Conservation (phyloP, 768 basidiomycete genomes). For the Rhodosporidiobolus sp. region DNA sequence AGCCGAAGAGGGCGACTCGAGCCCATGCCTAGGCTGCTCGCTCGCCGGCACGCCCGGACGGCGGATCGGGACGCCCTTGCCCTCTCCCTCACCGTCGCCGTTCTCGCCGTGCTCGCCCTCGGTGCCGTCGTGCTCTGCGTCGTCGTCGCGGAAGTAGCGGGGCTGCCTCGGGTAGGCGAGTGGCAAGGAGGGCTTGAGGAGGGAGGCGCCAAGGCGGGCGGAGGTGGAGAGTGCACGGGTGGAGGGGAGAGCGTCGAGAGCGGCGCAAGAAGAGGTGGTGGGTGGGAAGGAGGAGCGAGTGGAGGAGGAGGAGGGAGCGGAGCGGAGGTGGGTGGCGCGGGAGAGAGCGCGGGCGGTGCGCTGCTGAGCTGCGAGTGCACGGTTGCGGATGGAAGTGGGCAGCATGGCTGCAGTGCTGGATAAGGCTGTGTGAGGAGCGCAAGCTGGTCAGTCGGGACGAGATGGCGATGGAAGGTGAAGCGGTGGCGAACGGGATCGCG, state of each 20-base stretch:
- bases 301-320: constrained; percentile 3
- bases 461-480: too few species aligned
- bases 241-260: neutral
- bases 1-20: neutral
- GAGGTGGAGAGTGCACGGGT: constrained; percentile 11
- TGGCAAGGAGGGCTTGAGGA: constrained; percentile 15
- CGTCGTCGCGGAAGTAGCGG: neutral
- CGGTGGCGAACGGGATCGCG: too few species aligned
- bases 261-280: constrained; percentile 5
- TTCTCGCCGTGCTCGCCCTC: constrained; percentile 5
- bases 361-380: constrained; percentile 4
- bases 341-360: neutral
- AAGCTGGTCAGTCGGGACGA: too few species aligned
- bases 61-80: neutral
- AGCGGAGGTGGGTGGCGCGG: neutral
- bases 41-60: neutral
- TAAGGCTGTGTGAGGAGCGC: too few species aligned
- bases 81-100: neutral
- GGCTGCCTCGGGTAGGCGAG: constrained; percentile 4
- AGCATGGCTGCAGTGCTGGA: neutral
- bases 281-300: neutral
- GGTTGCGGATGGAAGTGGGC: constrained; percentile 10
- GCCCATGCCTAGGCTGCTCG: neutral
- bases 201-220: neutral
- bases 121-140: neutral